Conservation (phyloP, 139 green algal genomes). For the Klebsormidium nitens region DNA sequence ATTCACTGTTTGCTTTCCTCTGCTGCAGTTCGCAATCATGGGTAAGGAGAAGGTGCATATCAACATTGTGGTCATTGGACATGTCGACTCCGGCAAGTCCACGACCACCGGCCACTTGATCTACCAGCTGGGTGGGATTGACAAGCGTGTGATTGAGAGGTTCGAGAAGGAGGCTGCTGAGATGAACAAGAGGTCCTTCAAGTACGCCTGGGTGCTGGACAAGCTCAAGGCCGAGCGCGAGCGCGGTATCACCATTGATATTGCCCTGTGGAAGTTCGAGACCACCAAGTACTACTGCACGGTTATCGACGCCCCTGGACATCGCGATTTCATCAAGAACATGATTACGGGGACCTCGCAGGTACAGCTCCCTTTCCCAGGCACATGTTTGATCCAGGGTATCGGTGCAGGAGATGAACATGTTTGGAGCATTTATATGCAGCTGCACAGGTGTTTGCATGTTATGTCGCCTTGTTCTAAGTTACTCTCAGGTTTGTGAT, state of each 20-base stretch:
- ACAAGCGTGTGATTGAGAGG: conserved; percentile 94
- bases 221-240: conserved; percentile 76
- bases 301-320: conserved; percentile 66
- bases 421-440: no score
- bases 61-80: conserved; percentile 64
- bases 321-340: conserved; percentile 99
- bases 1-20: no score
- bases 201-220: conserved; percentile 91
- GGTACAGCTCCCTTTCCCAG: no score
- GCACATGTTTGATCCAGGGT: no score
- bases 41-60: conserved; percentile 53
- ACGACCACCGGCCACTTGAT: conserved; percentile 94
- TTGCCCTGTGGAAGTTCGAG: conserved; percentile 99
- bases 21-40: no score
- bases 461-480: no score
- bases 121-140: conserved; percentile 97
- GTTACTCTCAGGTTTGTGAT: no score
- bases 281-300: conserved; percentile 98
- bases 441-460: no score
- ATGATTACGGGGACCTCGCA: conserved; percentile 91
- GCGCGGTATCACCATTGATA: conserved; percentile 67
- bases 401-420: no score
- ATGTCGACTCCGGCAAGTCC: conserved; percentile 96
- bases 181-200: conserved; percentile 87
- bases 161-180: conserved; percentile 84